Conservation (phyloP, 345 rosid species). For the Kernera saxatilis region DNA sequence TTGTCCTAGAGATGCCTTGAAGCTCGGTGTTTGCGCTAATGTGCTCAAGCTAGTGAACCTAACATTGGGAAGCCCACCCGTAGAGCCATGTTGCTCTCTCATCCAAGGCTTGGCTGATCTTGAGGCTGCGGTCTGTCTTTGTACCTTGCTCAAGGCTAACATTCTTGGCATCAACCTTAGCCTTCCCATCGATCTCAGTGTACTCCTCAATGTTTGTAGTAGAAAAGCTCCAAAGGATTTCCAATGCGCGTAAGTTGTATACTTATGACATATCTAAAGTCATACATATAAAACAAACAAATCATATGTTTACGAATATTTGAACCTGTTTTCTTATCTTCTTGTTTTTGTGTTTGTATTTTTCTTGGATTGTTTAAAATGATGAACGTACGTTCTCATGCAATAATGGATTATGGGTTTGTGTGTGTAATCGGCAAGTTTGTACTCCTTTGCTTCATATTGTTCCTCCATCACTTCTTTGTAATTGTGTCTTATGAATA, state of each 20-base stretch:
- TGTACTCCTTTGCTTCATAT: neutral
- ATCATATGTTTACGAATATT: neutral
- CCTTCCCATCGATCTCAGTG: constrained; percentile 36
- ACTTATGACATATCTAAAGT: neutral
- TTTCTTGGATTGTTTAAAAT: neutral
- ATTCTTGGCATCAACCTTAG: constrained; percentile 43
- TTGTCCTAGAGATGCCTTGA: constrained; percentile 37
- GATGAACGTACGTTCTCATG: constrained; percentile 3
- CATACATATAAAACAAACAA: neutral
- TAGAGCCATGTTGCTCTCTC: constrained; percentile 36
- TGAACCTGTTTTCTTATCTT: neutral
- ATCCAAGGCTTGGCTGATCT: constrained; percentile 40
- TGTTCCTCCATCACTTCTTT: neutral
- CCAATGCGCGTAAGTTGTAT: constrained; percentile 28
- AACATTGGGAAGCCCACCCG: constrained; percentile 35
- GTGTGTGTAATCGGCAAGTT: constrained; percentile 1
- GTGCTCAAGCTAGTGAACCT: constrained; percentile 34
- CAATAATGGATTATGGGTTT: neutral
- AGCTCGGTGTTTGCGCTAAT: constrained; percentile 36
- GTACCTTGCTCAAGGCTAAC: constrained; percentile 37
- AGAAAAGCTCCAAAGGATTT: constrained; percentile 24
- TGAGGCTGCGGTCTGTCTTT: constrained; percentile 52
- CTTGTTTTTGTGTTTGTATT: neutral
- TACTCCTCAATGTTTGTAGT: constrained; percentile 38
- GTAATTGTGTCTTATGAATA: neutral